phyloP scores from a whole-genome alignment of 352 stramenopile genomes.

The Albugo laibachii region DNA sequence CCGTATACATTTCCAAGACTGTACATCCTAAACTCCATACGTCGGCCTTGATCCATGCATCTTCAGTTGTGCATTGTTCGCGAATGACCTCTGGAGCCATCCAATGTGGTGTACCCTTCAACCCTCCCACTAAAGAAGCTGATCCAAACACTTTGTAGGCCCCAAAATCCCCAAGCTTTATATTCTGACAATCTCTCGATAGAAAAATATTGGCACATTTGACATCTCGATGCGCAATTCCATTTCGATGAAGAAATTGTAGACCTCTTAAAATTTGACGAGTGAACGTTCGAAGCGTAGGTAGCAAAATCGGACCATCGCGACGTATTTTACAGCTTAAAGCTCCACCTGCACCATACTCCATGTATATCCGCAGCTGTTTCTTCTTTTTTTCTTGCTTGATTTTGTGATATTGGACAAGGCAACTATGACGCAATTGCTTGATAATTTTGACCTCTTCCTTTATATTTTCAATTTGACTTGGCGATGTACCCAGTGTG shows the following conservation, averaged over 20 bases:
- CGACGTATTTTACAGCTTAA: conserved; percentile 36
- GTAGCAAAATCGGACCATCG: conserved; percentile 20
- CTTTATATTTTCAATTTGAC: conserved; percentile 35
- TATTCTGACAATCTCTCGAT: conserved; percentile 9
- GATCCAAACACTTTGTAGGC: conserved; percentile 52
- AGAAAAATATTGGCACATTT: conserved; percentile 78
- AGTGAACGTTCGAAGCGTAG: conserved; percentile 34
- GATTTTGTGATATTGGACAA: conserved; percentile 38
- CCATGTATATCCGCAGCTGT: conserved; percentile 66
- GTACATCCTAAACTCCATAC: conserved; percentile 87
- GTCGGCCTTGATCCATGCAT: conserved; percentile 78
- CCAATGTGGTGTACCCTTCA: conserved; percentile 83
- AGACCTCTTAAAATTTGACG: conserved; percentile 68
- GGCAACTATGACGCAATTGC: conserved; percentile 21
- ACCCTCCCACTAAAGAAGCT: conserved; percentile 37
- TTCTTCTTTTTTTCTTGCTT: conserved; percentile 34
- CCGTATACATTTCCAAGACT: conserved; percentile 87
- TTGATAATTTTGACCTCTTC: conserved; percentile 46
- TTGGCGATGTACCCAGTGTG: conserved; percentile 24
- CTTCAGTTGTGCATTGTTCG: conserved; percentile 23
- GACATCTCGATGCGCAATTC: conserved; percentile 78
- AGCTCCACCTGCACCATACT: conserved; percentile 70
- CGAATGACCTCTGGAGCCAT: conserved; percentile 84
- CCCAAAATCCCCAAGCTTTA: conserved; percentile 69
- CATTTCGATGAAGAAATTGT: conserved; percentile 66